Percentiles rank a stretch among this genome's conserved stretches.
phyloP scores from a whole-genome alignment of 1,284 basidiomycete species.

The Anthracocystis panici-leucophaei region DNA sequence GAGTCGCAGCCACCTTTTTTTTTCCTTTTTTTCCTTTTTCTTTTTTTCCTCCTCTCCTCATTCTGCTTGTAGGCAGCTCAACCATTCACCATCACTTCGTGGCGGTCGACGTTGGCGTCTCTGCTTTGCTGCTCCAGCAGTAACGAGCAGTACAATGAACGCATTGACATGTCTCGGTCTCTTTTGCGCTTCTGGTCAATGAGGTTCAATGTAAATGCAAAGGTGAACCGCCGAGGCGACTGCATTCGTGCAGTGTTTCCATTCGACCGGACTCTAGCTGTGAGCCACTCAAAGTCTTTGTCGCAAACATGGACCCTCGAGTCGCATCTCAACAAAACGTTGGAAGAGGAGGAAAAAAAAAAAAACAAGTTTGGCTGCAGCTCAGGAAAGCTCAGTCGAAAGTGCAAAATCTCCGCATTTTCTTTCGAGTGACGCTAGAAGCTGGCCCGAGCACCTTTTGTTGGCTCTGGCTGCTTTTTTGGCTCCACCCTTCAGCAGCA shows the following conservation, averaged over 20 bases:
- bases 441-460: constrained; percentile 13
- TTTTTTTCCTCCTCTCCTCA: no score
- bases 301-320: not conserved
- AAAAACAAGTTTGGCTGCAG: not conserved
- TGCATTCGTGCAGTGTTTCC: no score
- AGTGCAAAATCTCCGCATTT: constrained; percentile 10
- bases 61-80: no score
- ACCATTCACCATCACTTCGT: no score
- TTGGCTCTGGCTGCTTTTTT: not conserved
- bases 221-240: no score
- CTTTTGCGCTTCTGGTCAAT: not conserved
- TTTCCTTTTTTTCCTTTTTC: no score
- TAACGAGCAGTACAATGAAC: not conserved
- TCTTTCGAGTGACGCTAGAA: not conserved
- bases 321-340: constrained; percentile 9
- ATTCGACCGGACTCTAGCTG: no score
- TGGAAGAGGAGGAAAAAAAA: not conserved
- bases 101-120: not conserved
- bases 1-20: no score
- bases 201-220: no score
- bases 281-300: no score
- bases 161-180: constrained; percentile 1
- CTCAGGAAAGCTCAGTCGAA: not conserved
- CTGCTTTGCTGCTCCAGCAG: not conserved
- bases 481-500: constrained; percentile 2